Base-by-base conservation (phyloP, 176 grass and related monocot species). In the Tillandsia leiboldiana region DNA sequence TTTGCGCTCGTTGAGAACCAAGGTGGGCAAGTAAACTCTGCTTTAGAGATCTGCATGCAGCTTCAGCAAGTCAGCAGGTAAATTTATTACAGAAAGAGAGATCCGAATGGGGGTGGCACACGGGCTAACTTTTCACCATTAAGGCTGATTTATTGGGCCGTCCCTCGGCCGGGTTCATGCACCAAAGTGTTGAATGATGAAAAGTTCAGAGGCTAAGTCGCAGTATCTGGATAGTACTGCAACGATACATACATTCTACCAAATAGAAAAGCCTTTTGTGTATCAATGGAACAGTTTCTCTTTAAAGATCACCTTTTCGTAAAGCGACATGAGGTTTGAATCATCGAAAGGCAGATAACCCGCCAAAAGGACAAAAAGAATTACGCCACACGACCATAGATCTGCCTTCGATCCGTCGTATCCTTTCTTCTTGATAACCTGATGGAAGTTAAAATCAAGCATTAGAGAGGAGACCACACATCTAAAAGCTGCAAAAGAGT, bases 271-370 rank as follows among this genome's bases (percentile, higher is more conserved):
- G 24, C 24, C 24, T 24, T 24, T 24, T 24, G 24, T 24, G 24
- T 24, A 24, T 24, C 24, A 24, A 24, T 24, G 1, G 1, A 24
- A 24, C 24, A 24, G 24, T 24, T 24, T 24, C 24, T 24, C 24
- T 24, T 24, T 24, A 24, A 24, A 24, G 24, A 24, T 24, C 53
- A 97, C 94, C 76, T 90, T 68, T 71, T 77, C 87, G 69, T 97
- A 97, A 2, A 97, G 67, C 27, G 9, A 63, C 89, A 82, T 79
- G 48, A 83, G 18, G 77, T 85, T 97, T 24, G 67, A 6, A 22
- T 97, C 89, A 72, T 97, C 89, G 20, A 97, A 97, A 42, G 94
- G 94, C 75, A 97, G 87, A 73, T 87, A 97, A 57, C 94, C 89
- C 22, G 89, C 86, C 89, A 97, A 87, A 51, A 97, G 86, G 71